phyloP scores from a whole-genome alignment of 768 basidiomycete species.

The Paxillus involutus region DNA sequence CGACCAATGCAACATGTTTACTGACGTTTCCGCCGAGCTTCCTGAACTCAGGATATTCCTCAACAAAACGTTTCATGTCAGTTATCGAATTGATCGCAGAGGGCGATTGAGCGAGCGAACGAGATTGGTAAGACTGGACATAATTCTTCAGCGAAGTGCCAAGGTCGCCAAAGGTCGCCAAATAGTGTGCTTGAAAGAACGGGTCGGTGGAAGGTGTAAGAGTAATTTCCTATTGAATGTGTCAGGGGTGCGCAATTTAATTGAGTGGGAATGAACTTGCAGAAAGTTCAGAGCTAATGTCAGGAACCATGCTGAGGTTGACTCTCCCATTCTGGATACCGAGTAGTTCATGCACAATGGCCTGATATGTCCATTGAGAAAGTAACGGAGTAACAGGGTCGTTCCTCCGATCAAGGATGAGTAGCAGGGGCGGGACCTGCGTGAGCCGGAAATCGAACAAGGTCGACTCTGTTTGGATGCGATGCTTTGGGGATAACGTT shows the following conservation, averaged over 20 bases:
- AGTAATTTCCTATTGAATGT: constrained; percentile 76
- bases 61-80: constrained; percentile 97
- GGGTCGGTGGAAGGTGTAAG: constrained; percentile 88
- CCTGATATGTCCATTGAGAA: constrained; percentile 99
- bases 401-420: constrained; percentile 93
- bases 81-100: constrained; percentile 87
- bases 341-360: constrained; percentile 96
- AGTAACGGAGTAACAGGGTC: constrained; percentile 96
- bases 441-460: constrained; percentile 93
- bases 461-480: constrained; percentile 74
- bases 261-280: constrained; percentile 41
- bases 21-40: constrained; percentile 97
- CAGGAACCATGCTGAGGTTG: constrained; percentile 78
- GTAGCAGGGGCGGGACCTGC: constrained; percentile 82
- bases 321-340: constrained; percentile 95
- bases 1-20: constrained; percentile 96
- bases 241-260: constrained; percentile 8
- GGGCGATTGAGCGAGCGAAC: constrained; percentile 72
- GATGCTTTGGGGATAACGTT: constrained; percentile 49
- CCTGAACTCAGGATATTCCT: constrained; percentile 97
- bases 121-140: constrained; percentile 89
- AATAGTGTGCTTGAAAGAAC: constrained; percentile 88
- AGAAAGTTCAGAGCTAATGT: constrained; percentile 81
- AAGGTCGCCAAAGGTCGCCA: constrained; percentile 95
- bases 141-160: constrained; percentile 90